Base-by-base conservation (phyloP, 129 eudicot species). In the Flaveria sonorensis region DNA sequence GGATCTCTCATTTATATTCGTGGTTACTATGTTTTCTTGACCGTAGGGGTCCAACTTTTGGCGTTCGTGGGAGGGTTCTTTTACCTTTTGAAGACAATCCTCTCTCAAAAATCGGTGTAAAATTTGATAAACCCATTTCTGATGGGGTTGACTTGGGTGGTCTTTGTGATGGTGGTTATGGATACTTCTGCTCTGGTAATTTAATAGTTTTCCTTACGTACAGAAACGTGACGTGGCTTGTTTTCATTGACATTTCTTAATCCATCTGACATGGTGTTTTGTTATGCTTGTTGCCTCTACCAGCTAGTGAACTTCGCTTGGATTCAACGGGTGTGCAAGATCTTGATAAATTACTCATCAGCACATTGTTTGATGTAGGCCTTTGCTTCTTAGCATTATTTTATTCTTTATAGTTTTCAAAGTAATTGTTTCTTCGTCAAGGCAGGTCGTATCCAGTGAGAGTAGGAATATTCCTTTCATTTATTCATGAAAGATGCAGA, bases 401-500 rank as follows among this genome's bases (percentile, higher is more conserved):
- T 15, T 60, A 3, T 23, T 48, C 12, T 13, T 30, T 30, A 1
- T 24, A n/a, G 23, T 23, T 65, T 36, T 3, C 48, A 32, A 36
- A 65, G 70, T 59, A 23, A 56, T 0, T 77, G 24, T 61, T 40
- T 70, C 21, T 14, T 52, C n/a, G 16, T 32, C 43, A 15, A 19
- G 10, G 28, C 78, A 91, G 97, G 92, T 81, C 63, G 87, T 87
- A 43, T 71, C 70, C 21, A 83, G 77, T 50, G 94, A 82, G 87
- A 92, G 98, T 82, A 86, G 87, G 85, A 86, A 82, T 77, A 48
- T 72, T 67, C 96, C 98, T 32, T 90, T 93, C 73, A 93, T 93
- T 82, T 93, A 76, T 93, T 90, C 72, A 81, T 93, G 86, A 93
- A 93, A 90, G 98, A 90, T 77, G 91, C 93, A 36, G 98, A 93